Conservation (phyloP, 129 eudicot species). For the Flaveria trinervia region DNA sequence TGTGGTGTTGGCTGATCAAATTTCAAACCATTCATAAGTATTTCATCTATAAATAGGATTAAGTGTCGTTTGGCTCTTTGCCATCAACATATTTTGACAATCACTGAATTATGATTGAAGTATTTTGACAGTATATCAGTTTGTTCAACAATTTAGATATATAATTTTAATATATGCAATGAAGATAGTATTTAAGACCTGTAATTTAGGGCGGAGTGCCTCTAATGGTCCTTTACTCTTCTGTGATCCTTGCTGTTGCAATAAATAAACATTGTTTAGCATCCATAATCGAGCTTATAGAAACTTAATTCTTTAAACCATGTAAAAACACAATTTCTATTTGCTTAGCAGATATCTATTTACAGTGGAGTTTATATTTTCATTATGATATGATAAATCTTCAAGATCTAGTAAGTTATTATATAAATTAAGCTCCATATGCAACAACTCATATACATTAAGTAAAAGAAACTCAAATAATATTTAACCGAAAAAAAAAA, state of each 20-base stretch:
- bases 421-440: neutral
- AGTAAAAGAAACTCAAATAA: too few species aligned
- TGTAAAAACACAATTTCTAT: neutral
- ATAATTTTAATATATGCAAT: neutral
- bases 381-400: neutral
- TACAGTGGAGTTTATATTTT: neutral
- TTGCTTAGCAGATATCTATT: neutral
- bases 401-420: neutral
- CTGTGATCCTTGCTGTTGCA: conserved; percentile 62
- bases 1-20: conserved; percentile 73
- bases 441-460: too few species aligned
- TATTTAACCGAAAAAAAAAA: neutral
- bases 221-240: conserved; percentile 86
- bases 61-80: neutral
- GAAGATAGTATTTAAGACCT: conserved; percentile 44
- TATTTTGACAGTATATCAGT: neutral
- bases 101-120: neutral
- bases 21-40: neutral
- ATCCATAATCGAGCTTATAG: neutral
- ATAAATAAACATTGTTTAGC: conserved; percentile 14
- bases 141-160: neutral
- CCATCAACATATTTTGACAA: neutral
- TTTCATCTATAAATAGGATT: neutral
- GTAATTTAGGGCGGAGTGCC: conserved; percentile 91
- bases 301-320: neutral